These are phyloP conservation scores for Pyrenophora seminiperda DNA, from an alignment of 2,329 filamentous ascomycete genomes.

Conservation along the genomic window DNA sequence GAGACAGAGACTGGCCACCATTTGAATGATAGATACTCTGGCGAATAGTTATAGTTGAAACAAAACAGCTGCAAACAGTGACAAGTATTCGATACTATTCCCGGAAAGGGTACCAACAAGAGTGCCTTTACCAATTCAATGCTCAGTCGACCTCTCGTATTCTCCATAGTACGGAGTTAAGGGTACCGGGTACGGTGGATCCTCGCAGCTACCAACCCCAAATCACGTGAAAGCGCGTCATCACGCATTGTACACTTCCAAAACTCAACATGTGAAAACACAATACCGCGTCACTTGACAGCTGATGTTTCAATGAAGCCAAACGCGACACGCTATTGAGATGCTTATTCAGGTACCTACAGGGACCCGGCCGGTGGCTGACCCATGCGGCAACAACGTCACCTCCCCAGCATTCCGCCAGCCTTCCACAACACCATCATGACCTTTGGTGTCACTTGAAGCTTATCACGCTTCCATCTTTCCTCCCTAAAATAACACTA, in stretches of 20 bases:
- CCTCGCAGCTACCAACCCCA: no score
- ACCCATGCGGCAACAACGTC: slow-evolving; percentile 10
- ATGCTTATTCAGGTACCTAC: neutral
- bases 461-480: slow-evolving; percentile 1
- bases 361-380: slow-evolving; percentile 1
- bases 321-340: neutral
- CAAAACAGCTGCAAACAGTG: no score
- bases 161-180: neutral
- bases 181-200: no score
- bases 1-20: no score
- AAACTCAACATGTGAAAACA: no score
- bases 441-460: slow-evolving; percentile 5
- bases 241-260: no score
- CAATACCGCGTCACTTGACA: neutral
- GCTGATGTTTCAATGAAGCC: neutral
- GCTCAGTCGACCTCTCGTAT: neutral
- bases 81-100: no score
- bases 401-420: slow-evolving; percentile 1
- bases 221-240: no score
- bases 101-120: no score
- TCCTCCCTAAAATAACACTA: neutral
- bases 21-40: no score
- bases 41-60: no score
- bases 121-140: no score
- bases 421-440: slow-evolving; percentile 8